These are phyloP conservation scores for Cladosporium oxysporum DNA, from an alignment of 2,329 filamentous ascomycete species.

Conservation along the genomic window DNA sequence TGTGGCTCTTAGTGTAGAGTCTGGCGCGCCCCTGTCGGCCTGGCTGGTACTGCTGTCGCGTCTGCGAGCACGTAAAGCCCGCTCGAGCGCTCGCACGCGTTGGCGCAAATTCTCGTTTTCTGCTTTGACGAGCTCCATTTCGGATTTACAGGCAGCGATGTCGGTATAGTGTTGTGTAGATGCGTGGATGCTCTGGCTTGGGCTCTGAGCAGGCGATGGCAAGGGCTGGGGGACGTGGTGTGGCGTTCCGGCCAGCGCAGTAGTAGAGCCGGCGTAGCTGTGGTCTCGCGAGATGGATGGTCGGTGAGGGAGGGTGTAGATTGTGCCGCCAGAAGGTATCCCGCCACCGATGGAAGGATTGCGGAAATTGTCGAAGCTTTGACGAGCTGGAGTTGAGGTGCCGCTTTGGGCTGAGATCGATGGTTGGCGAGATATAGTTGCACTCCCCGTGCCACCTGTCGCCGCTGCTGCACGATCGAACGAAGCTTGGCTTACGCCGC, in stretches of 20 bases:
- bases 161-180: constrained; percentile 40
- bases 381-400: constrained; percentile 38
- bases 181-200: constrained; percentile 25
- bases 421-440: constrained; percentile 35
- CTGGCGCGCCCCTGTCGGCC: constrained; percentile 29
- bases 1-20: neutral
- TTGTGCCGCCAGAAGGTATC: constrained; percentile 17
- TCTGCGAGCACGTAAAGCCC: constrained; percentile 40
- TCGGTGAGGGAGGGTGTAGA: constrained; percentile 36
- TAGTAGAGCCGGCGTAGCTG: constrained; percentile 32
- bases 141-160: constrained; percentile 45
- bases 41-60: constrained; percentile 32
- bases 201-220: constrained; percentile 27
- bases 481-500: constrained; percentile 38
- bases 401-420: constrained; percentile 37
- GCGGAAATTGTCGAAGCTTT: constrained; percentile 33
- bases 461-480: constrained; percentile 39
- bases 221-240: constrained; percentile 24
- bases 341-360: constrained; percentile 8
- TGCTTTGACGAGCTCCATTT: constrained; percentile 52
- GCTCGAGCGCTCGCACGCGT: constrained; percentile 50
- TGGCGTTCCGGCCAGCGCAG: constrained; percentile 31
- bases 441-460: constrained; percentile 21
- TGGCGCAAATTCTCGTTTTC: constrained; percentile 52
- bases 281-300: constrained; percentile 36